Conservation (phyloP, 345 rosid genomes). For the Jatropha curcas region DNA sequence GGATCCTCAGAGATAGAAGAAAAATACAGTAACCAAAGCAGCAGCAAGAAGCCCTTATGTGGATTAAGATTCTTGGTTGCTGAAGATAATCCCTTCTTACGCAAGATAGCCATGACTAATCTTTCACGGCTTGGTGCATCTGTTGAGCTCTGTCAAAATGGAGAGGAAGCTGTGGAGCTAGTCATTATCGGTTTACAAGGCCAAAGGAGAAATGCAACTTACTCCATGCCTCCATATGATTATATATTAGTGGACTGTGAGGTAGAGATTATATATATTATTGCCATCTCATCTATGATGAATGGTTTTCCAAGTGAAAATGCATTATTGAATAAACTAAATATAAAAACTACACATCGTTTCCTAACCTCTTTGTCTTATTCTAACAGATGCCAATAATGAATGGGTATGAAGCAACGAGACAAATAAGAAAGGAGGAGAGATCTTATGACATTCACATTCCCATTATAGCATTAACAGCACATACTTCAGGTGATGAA, state of each 20-base stretch:
- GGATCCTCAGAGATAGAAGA: conserved; percentile 25
- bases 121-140: conserved; percentile 27
- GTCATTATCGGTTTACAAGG: conserved; percentile 9
- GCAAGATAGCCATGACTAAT: neutral
- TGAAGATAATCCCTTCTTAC: conserved; percentile 6
- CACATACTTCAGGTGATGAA: conserved; percentile 9
- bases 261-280: conserved; percentile 11
- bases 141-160: conserved; percentile 24
- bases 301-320: too few relatives aligned
- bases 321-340: too few relatives aligned
- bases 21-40: neutral
- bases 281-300: too few relatives aligned
- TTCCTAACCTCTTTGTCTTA: neutral
- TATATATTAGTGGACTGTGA: conserved; percentile 32
- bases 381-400: conserved; percentile 26
- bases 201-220: neutral
- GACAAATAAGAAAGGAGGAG: conserved; percentile 22
- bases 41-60: conserved; percentile 13
- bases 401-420: conserved; percentile 34
- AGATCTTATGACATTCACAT: conserved; percentile 11
- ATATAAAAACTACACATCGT: too few relatives aligned
- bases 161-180: conserved; percentile 18
- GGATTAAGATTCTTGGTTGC: conserved; percentile 27
- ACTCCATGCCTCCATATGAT: conserved; percentile 15
- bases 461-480: conserved; percentile 26